Conservation (phyloP, 345 rosid species). For the Moringa oleifera region DNA sequence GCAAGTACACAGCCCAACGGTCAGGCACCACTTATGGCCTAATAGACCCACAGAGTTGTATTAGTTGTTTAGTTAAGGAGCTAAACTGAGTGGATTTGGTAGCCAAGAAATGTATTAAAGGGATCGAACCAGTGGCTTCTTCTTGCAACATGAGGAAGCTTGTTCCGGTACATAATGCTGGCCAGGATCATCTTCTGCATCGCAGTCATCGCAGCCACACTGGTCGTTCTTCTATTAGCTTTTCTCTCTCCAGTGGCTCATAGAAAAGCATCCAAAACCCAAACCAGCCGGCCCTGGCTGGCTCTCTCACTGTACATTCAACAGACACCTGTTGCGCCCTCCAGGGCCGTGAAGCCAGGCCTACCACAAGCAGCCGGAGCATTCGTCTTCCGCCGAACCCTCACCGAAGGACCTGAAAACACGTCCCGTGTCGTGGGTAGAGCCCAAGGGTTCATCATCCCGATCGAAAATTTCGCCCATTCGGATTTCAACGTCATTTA, state of each 20-base stretch:
- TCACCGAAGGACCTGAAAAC: constrained; percentile 68
- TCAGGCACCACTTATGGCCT: too few relatives aligned
- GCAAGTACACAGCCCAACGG: too few relatives aligned
- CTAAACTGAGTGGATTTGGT: too few relatives aligned
- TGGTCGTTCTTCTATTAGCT: constrained; percentile 51
- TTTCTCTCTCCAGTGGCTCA: constrained; percentile 49
- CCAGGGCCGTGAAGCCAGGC: constrained; percentile 19
- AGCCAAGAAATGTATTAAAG: too few relatives aligned
- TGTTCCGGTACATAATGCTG: constrained; percentile 33
- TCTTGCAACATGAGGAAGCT: too few relatives aligned
- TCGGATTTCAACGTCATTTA: constrained; percentile 68
- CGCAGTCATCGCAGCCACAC: constrained; percentile 44
- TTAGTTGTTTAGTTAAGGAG: too few relatives aligned
- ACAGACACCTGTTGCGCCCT: constrained; percentile 32
- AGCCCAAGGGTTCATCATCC: constrained; percentile 79
- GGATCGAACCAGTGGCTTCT: too few relatives aligned
- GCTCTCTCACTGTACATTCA: constrained; percentile 71
- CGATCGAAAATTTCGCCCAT: constrained; percentile 46
- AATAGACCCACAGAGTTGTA: too few relatives aligned
- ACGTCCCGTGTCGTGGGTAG: constrained; percentile 62
- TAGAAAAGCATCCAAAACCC: constrained; percentile 14
- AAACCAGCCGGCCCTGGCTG: constrained; percentile 34
- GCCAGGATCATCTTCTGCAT: constrained; percentile 52
- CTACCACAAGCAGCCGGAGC: constrained; percentile 30
- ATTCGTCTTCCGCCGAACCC: constrained; percentile 48